These are phyloP conservation scores for Leucosporidium creatinivorum DNA, from an alignment of 768 basidiomycete genomes.

Conservation along the genomic window DNA sequence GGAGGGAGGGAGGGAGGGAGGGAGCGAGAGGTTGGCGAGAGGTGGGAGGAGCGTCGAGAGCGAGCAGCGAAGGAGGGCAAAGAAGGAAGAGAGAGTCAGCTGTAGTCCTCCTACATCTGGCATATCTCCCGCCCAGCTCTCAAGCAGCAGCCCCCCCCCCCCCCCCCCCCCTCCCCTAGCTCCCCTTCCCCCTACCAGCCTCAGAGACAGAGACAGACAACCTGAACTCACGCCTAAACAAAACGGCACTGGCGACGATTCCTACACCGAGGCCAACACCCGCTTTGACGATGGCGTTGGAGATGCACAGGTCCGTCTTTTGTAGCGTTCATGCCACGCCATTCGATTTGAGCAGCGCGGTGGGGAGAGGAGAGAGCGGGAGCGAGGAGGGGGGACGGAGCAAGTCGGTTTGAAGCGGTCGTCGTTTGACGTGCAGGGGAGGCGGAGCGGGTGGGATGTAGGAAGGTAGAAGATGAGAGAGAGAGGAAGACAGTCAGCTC, in stretches of 20 bases:
- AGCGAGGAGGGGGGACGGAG: conserved; percentile 7
- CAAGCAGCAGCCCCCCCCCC: neutral
- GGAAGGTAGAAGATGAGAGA: no score
- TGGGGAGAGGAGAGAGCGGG: neutral
- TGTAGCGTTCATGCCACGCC: conserved; percentile 1
- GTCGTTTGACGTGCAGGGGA: no score
- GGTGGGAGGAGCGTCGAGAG: neutral
- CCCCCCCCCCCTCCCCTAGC: neutral
- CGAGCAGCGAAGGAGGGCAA: neutral
- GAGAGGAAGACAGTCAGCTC: no score
- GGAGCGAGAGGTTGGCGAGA: neutral
- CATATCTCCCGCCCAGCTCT: no score
- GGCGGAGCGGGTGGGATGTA: no score
- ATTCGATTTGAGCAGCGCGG: neutral
- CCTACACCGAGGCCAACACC: conserved; percentile 84
- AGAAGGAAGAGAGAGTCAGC: no score
- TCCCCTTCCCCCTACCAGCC: no score
- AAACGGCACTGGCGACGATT: conserved; percentile 77
- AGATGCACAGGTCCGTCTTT: conserved; percentile 48
- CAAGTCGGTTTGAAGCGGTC: no score
- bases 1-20: no score
- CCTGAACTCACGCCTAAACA: conserved; percentile 72
- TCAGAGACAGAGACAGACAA: no score
- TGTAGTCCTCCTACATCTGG: no score
- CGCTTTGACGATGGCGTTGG: conserved; percentile 77